Evolutionary conservation across 768 basidiomycete genomes (phyloP).

Genomic region (Podaxis rugospora): DNA sequence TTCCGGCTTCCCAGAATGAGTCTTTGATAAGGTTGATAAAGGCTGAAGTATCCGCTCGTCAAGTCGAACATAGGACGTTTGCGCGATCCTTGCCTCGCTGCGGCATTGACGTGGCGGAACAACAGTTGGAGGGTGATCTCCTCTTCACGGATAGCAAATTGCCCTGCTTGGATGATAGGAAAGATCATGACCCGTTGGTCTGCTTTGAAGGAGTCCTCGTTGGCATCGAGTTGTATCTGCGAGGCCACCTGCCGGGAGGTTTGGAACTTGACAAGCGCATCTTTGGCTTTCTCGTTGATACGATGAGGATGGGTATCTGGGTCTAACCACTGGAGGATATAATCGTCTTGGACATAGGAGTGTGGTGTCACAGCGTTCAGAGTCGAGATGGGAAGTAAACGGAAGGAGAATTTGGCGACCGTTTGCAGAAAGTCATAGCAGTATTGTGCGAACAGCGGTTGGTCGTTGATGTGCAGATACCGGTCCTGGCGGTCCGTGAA

Average conservation of each 20-base stretch:
- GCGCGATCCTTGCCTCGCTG: conserved; percentile 7
- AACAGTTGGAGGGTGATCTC: conserved; percentile 57
- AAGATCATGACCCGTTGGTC: conserved; percentile 48
- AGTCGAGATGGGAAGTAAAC: conserved; percentile 27
- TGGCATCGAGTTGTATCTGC: conserved; percentile 5
- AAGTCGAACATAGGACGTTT: conserved; percentile 59
- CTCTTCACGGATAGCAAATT: conserved; percentile 84
- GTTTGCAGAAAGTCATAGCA: conserved; percentile 74
- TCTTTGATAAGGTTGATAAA: conserved; percentile 77
- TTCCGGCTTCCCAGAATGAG: conserved; percentile 56
- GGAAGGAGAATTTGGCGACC: conserved; percentile 71
- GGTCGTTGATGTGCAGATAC: conserved; percentile 69
- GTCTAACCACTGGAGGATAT: conserved; percentile 66
- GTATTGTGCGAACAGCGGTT: conserved; percentile 71
- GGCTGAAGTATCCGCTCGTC: conserved; percentile 94
- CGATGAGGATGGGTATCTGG: conserved; percentile 60
- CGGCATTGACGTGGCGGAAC: conserved; percentile 43
- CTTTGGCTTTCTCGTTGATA: conserved; percentile 57
- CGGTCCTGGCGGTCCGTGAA: conserved; percentile 96
- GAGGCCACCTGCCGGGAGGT: conserved; percentile 22
- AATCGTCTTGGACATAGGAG: conserved; percentile 36
- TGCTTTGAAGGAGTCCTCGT: not conserved
- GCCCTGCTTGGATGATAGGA: conserved; percentile 88
- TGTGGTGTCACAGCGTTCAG: conserved; percentile 16
- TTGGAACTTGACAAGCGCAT: conserved; percentile 60